These are phyloP conservation scores for Encephalitozoon romaleae DNA, from an alignment of 371 early-diverging fungal species.

Conservation along the genomic window DNA sequence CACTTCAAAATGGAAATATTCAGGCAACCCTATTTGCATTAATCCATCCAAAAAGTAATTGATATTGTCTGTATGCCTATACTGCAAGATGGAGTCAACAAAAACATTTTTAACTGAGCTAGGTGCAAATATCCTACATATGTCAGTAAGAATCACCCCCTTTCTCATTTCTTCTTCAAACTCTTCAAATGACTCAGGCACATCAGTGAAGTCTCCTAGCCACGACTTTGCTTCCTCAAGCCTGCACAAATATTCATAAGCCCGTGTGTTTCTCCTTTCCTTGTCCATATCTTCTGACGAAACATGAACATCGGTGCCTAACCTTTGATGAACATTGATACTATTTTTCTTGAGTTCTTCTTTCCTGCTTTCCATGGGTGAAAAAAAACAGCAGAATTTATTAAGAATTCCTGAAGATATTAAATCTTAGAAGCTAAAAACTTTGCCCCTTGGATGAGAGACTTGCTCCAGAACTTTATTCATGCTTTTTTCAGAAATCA, in stretches of 20 bases:
- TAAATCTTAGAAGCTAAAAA: neutral
- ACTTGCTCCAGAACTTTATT: neutral
- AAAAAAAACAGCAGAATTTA: conserved; percentile 5
- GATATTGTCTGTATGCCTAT: conserved; percentile 93
- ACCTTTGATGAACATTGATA: conserved; percentile 31
- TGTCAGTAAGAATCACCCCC: conserved; percentile 79
- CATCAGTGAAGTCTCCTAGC: conserved; percentile 66
- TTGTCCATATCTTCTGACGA: conserved; percentile 70
- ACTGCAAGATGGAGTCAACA: conserved; percentile 70
- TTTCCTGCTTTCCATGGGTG: conserved; percentile 13
- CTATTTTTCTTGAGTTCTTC: conserved; percentile 28
- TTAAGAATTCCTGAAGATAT: neutral
- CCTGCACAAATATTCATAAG: conserved; percentile 95
- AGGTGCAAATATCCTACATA: conserved; percentile 76
- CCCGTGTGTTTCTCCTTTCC: conserved; percentile 75
- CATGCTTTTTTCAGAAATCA: neutral
- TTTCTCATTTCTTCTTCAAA: conserved; percentile 73
- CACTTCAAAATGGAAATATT: conserved; percentile 86
- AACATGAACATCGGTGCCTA: conserved; percentile 18
- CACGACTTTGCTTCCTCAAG: conserved; percentile 96
- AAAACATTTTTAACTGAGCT: conserved; percentile 75
- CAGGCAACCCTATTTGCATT: conserved; percentile 70
- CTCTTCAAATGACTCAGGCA: conserved; percentile 69
- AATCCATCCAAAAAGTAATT: conserved; percentile 78
- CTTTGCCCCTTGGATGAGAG: neutral